Base-by-base conservation (phyloP, 352 stramenopile species). In the Halophytophthora batemanensis region DNA sequence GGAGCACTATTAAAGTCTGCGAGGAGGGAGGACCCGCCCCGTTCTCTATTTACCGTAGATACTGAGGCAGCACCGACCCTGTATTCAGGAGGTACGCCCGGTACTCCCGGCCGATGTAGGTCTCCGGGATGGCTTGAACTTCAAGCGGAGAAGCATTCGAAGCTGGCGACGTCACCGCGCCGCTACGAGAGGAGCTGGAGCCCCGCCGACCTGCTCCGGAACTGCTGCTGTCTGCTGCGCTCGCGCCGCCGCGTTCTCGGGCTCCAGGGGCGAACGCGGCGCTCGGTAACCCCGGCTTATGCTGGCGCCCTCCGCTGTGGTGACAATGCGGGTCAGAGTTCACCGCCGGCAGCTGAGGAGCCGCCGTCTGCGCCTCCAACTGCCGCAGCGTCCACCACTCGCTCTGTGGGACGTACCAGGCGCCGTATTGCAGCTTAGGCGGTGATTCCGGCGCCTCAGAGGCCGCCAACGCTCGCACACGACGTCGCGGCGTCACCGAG, bases 101-200 rank as follows among this genome's bases (percentile, higher is more conserved):
- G 64, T 82, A 86, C 53, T 86, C 74, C 21, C 64, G 63, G 5
- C 67, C 74, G 34, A 86, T 86, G 62, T 80, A 86, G 12, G 70
- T 72, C 33, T 78, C 50, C 17, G 73, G 59, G 50, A 84, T 77
- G 40, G 49, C 54, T 42, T 64, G 54, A 39, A 61, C 35, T 47
- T 64, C 60, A 40, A 64, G 53, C 34, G 59, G 44, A 18, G 37
- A 28, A 8, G 50, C 25, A 18, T 22, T 19, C 11, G 61, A 54
- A 43, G 31, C 60, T 18, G 48, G 41, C 14, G 61, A 61, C 11
- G 56, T 21, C 6, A n/a, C 36, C 11, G 46, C 33, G 25, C 14
- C 40, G 40, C 13, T 48, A 17, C 15, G 36, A 22, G 14, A 51
- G 41, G 21, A 6, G 46, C 15, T 39, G 18, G 36, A 34, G 25